Evolutionary conservation across 106 monocot genomes (phyloP), one percentile per base, ranked within the genome.

Genomic region (Dactylorhiza incarnata): DNA sequence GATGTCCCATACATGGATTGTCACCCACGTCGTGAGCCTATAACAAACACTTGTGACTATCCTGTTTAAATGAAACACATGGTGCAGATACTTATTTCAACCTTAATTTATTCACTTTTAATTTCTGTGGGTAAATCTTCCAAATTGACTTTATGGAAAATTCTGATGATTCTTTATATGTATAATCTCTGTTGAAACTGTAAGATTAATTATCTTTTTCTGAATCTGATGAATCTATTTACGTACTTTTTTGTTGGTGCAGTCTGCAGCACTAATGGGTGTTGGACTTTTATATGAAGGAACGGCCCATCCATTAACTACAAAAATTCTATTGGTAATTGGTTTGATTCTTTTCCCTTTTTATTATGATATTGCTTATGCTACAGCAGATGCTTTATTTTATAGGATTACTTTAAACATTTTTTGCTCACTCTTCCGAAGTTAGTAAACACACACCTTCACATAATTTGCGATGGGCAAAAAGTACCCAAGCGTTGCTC

Each of bases 281-380:
- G 74, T 97, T 81, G 97, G 97, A 43, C 89, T 97, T 87, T 89
- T 97, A 67, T 91, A 89, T 79, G 97, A 97, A 85, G 91, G 94
- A 77, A 94, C 97, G 63, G 89, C 91, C 25, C 97, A 97, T 79
- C 89, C 97, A 73, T 86, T 91, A 62, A 97, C 89, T 48, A 91
- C 94, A 89, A 97, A 97, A 74, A 86, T 93, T 77, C 87, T 97
- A 72, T 74, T 90, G 90, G 95, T 95, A 88, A 80, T 49, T 50
- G 22, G 15, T 78, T 79, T 47, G 5, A 16, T 70, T 76, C 65
- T 68, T 80, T 11, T 75, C 6, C 53, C 7, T n/a, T 29, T 65
- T 65, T 24, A 13, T 65, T 65, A 65, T 29, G 10, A 10, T 5
- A 63, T 14, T 25, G 46, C 14, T 44, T 74, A 9, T 45, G 53